phyloP scores from a whole-genome alignment of 2,329 filamentous ascomycete species.

The Mycocentrospora acerina region DNA sequence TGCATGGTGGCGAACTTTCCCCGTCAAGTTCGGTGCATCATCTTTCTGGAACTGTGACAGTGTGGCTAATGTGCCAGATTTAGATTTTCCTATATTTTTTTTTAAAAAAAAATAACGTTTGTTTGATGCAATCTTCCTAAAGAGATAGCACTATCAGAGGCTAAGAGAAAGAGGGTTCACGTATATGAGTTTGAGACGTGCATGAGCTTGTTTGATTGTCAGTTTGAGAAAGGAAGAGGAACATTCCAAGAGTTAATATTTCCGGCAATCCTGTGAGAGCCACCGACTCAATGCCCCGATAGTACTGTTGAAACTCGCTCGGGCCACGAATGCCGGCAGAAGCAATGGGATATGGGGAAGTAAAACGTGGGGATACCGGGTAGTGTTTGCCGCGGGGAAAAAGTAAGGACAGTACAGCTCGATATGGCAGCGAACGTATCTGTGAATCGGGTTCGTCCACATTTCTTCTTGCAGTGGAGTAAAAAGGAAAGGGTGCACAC shows the following conservation, averaged over 20 bases:
- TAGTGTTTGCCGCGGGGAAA: conserved; percentile 6
- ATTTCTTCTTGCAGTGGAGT: conserved; percentile 4
- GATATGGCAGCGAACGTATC: conserved; percentile 10
- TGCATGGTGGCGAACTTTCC: conserved; percentile 10
- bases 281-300: too few relatives aligned
- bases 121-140: conserved; percentile 3
- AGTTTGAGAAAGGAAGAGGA: too few relatives aligned
- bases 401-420: conserved; percentile 8
- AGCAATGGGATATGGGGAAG: conserved; percentile 2
- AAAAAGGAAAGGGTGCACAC: conserved; percentile 1
- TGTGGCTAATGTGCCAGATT: conserved; percentile 6
- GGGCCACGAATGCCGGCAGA: conserved; percentile 2
- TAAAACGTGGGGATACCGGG: conserved; percentile 12
- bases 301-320: too few relatives aligned
- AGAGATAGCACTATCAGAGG: conserved; percentile 1
- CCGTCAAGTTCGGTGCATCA: conserved; percentile 10
- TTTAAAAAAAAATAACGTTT: too few relatives aligned
- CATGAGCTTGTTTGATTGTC: not conserved
- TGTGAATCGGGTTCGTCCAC: conserved; percentile 5
- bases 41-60: conserved; percentile 4
- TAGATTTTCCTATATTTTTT: too few relatives aligned
- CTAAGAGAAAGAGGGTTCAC: conserved; percentile 1
- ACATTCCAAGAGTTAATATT: too few relatives aligned
- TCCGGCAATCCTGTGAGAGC: too few relatives aligned
- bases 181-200: not conserved